These are phyloP conservation scores for Quercus robur DNA, from an alignment of 306 rosid species.

Conservation along the genomic window DNA sequence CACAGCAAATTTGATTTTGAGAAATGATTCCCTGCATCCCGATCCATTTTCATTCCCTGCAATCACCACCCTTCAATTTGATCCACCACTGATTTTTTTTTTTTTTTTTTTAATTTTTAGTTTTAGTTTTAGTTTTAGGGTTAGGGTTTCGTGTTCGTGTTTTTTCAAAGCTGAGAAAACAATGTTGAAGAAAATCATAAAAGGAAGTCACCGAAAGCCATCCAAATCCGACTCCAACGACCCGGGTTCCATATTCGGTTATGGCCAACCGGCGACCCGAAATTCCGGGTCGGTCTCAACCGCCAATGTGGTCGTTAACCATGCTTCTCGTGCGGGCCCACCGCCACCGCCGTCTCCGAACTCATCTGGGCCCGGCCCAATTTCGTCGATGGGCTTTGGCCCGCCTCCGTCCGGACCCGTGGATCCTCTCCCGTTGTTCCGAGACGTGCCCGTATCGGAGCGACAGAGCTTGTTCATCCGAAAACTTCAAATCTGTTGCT, in stretches of 20 bases:
- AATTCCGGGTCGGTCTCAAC: conserved; percentile 36
- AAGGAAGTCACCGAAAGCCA: conserved; percentile 79
- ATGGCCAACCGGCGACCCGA: conserved; percentile 37
- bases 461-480: conserved; percentile 62
- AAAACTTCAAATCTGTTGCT: conserved; percentile 69
- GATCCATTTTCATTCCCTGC: conserved; percentile 9
- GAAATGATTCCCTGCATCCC: conserved; percentile 23
- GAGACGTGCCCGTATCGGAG: conserved; percentile 65
- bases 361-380: not conserved
- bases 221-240: conserved; percentile 80
- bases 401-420: conserved; percentile 47
- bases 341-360: conserved; percentile 22
- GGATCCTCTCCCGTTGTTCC: conserved; percentile 68
- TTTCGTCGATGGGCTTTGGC: conserved; percentile 5
- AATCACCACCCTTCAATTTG: conserved; percentile 16
- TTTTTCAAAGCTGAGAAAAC: not conserved
- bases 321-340: conserved; percentile 61
- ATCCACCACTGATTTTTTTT: not conserved
- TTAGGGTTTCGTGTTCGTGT: conserved; percentile 42
- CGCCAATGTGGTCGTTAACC: conserved; percentile 62
- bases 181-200: conserved; percentile 90
- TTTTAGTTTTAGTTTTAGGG: conserved; percentile 35
- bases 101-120: too few relatives aligned
- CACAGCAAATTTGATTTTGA: too few relatives aligned
- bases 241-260: conserved; percentile 32